These are phyloP conservation scores for Dictyostelium firmibasis DNA, from an alignment of 78 protist species.

Conservation along the genomic window DNA sequence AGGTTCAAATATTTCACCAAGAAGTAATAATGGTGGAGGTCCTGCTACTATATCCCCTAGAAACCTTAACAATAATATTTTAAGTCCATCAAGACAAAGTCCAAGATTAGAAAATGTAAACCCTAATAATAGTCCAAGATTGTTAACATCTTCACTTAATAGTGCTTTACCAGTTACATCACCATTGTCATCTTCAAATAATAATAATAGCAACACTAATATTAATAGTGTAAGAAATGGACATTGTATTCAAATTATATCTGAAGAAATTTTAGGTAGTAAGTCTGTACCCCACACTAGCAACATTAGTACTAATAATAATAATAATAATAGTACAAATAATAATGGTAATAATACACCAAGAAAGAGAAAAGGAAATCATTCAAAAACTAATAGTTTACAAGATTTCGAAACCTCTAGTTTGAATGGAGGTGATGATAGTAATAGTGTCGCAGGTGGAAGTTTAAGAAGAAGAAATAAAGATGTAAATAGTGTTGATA, in stretches of 20 bases:
- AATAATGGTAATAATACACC: background rate
- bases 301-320: background rate
- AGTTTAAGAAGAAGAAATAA: background rate
- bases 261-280: conserved; percentile 5
- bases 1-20: background rate
- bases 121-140: background rate
- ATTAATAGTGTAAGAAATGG: background rate
- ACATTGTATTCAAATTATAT: background rate
- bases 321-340: background rate
- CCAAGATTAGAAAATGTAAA: background rate
- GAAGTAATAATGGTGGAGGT: background rate
- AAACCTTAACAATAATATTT: background rate
- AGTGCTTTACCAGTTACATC: background rate
- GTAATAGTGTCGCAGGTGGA: background rate
- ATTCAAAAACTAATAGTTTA: background rate
- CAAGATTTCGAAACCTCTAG: background rate
- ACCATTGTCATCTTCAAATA: background rate
- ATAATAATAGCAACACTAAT: background rate
- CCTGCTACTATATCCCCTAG: background rate
- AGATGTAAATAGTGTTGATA: background rate
- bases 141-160: background rate
- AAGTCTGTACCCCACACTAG: background rate
- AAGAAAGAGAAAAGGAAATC: background rate
- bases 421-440: background rate
- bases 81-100: background rate